Evolutionary conservation across 768 basidiomycete species (phyloP).

Genomic region (Suillus clintonianus): DNA sequence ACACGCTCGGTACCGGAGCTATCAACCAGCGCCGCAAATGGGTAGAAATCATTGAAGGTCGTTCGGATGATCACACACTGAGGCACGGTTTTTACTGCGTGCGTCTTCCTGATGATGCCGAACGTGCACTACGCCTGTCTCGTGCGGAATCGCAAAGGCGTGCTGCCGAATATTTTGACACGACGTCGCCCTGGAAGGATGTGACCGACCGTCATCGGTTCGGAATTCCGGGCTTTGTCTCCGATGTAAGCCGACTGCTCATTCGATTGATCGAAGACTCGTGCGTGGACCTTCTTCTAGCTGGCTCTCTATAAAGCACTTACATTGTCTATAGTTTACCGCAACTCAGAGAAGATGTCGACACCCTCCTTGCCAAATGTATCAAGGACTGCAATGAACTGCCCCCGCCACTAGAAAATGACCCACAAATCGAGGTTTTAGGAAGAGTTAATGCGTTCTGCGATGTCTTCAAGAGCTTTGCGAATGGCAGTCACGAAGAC

Average conservation of each 20-base stretch:
- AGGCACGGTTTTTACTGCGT: no score
- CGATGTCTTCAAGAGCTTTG: constrained; percentile 27
- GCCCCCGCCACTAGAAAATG: constrained; percentile 32
- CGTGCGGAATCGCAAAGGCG: no score
- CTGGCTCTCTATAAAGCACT: background rate
- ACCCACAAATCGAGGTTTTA: constrained; percentile 40
- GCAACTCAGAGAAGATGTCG: constrained; percentile 28
- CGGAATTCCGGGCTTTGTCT: no score
- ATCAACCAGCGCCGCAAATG: constrained; percentile 39
- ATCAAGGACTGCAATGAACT: constrained; percentile 24
- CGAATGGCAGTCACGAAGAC: constrained; percentile 25
- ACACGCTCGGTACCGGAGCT: constrained; percentile 42
- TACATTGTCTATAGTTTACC: constrained; percentile 26
- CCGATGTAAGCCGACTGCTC: no score
- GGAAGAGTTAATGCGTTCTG: constrained; percentile 36
- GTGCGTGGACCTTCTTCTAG: constrained; percentile 15
- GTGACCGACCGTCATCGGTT: no score
- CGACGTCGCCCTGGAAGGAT: no score
- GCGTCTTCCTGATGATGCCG: no score
- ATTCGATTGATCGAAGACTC: constrained; percentile 34
- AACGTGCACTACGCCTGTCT: no score
- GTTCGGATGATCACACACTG: constrained; percentile 33
- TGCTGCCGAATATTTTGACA: no score
- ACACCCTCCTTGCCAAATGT: constrained; percentile 24
- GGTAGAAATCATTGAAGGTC: constrained; percentile 45